phyloP scores from a whole-genome alignment of 192 early-diverging fungal species.

The Mortierella claussenii region DNA sequence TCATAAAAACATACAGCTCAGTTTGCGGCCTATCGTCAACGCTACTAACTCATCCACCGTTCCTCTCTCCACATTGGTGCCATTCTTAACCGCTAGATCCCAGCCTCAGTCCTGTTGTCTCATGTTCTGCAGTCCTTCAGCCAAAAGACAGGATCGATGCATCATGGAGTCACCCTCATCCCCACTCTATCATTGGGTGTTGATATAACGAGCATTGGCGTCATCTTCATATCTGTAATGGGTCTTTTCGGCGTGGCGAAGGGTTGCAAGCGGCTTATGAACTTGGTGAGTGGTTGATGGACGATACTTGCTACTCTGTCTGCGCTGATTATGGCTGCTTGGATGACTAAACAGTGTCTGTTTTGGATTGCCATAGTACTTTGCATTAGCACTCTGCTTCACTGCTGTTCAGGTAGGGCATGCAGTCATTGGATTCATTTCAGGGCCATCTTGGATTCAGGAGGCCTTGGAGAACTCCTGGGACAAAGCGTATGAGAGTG shows the following conservation, averaged over 20 bases:
- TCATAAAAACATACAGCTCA: too few species aligned
- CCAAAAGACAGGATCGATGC: constrained; percentile 20
- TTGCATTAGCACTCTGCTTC: constrained; percentile 32
- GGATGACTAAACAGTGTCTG: background rate
- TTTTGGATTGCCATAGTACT: constrained; percentile 21
- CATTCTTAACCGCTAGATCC: constrained; percentile 14
- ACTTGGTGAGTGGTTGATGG: constrained; percentile 12
- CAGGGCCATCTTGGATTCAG: constrained; percentile 30
- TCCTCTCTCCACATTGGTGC: too few species aligned
- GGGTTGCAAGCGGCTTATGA: constrained; percentile 38
- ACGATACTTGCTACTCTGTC: background rate
- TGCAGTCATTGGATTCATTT: constrained; percentile 26
- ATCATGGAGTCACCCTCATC: constrained; percentile 18
- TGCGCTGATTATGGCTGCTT: background rate
- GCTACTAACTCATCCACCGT: too few species aligned
- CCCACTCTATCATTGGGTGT: constrained; percentile 38
- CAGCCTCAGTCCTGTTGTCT: constrained; percentile 37
- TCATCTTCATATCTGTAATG: constrained; percentile 30
- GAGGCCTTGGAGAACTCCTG: constrained; percentile 41
- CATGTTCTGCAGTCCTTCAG: constrained; percentile 32
- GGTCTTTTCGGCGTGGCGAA: constrained; percentile 38
- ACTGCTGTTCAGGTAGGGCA: constrained; percentile 30
- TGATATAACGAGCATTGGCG: constrained; percentile 40
- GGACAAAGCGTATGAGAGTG: constrained; percentile 29
- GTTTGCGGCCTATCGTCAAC: too few species aligned